These are phyloP conservation scores for Fusarium aywerte DNA, from an alignment of 2,329 filamentous ascomycete genomes.

Conservation along the genomic window DNA sequence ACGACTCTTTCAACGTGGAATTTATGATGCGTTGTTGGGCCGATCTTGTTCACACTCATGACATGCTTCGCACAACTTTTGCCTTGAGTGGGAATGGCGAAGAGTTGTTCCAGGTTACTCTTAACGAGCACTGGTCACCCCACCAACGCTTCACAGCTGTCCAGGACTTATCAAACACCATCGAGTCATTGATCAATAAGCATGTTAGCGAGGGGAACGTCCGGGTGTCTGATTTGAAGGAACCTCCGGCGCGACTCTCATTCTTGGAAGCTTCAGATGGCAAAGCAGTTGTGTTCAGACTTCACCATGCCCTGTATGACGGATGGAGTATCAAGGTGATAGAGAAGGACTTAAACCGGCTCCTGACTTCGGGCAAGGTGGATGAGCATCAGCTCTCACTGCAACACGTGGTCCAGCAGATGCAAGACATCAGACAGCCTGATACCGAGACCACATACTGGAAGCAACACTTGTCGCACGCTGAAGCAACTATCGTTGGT, in stretches of 20 bases:
- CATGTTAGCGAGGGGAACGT: not conserved
- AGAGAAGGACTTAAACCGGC: not conserved
- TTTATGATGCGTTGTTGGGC: not conserved
- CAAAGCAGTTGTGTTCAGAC: constrained; percentile 17
- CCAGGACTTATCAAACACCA: not conserved
- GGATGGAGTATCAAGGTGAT: constrained; percentile 32
- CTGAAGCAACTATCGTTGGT: constrained; percentile 3
- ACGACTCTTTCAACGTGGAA: not conserved
- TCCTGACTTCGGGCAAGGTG: not conserved
- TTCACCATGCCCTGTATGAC: constrained; percentile 26
- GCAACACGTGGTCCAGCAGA: not conserved
- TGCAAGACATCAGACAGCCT: not conserved
- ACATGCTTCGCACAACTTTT: constrained; percentile 20
- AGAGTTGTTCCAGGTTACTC: constrained; percentile 5
- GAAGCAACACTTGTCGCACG: not conserved
- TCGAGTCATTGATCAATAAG: not conserved
- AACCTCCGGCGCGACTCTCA: not conserved
- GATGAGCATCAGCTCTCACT: not conserved
- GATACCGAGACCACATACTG: constrained; percentile 3
- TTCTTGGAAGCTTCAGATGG: constrained; percentile 7
- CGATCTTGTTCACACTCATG: constrained; percentile 1
- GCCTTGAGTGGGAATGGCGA: not conserved
- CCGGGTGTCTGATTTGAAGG: not conserved
- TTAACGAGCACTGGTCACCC: not conserved
- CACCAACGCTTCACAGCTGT: not conserved